Evolutionary conservation across 352 stramenopile genomes (phyloP).

Genomic region (Synura sp.): DNA sequence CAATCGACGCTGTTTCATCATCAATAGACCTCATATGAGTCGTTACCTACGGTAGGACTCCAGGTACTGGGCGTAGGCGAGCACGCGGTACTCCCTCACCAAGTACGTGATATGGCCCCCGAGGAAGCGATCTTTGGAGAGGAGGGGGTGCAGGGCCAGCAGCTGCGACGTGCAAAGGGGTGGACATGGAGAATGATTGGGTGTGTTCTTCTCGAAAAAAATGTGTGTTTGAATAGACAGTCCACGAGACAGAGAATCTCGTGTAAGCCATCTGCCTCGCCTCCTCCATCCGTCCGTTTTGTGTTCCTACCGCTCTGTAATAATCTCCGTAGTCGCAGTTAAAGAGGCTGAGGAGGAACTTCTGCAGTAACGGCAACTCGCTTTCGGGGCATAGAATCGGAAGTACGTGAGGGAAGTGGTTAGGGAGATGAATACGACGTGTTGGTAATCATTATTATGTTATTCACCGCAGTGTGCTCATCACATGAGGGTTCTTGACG

Average conservation of each 20-base stretch:
- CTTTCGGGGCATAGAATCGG: background rate
- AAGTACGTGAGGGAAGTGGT: too few species aligned
- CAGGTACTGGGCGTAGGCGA: conserved; percentile 96
- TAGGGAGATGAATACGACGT: conserved; percentile 72
- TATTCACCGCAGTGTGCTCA: background rate
- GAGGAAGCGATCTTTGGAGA: conserved; percentile 86
- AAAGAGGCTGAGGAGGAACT: conserved; percentile 89
- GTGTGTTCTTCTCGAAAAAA: too few species aligned
- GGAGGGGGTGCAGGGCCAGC: conserved; percentile 54
- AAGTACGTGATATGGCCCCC: conserved; percentile 75
- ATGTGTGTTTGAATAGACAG: too few species aligned
- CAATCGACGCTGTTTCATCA: too few species aligned
- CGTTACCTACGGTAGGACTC: conserved; percentile 86
- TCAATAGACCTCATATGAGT: too few species aligned
- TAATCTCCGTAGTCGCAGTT: conserved; percentile 96
- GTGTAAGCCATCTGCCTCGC: too few species aligned
- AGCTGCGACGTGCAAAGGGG: too few species aligned
- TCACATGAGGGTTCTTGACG: conserved; percentile 6
- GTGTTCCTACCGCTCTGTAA: conserved; percentile 59
- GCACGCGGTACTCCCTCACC: conserved; percentile 92
- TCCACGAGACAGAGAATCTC: too few species aligned
- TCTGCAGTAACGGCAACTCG: conserved; percentile 66
- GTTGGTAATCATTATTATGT: conserved; percentile 75
- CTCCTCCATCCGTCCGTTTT: too few species aligned
- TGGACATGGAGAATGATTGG: too few species aligned